Conservation (phyloP, 1,284 basidiomycete genomes). For the Trametes versicolor region DNA sequence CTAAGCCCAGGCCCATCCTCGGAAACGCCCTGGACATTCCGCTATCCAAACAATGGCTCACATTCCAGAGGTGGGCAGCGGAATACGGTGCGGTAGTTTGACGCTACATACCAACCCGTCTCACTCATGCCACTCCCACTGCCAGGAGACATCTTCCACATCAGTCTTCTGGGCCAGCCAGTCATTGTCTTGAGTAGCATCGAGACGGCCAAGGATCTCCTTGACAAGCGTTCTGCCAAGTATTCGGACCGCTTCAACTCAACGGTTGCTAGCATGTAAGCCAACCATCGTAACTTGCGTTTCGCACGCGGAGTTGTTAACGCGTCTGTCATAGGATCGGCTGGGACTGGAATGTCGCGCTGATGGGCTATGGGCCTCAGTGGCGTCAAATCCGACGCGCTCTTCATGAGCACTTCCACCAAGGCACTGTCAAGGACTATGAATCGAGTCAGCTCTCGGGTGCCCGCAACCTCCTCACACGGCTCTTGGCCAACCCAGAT, state of each 20-base stretch:
- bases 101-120: not conserved
- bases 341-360: constrained; percentile 33
- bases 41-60: constrained; percentile 23
- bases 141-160: constrained; percentile 26
- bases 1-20: constrained; percentile 21
- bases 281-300: not conserved
- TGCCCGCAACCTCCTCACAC: constrained; percentile 18
- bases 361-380: constrained; percentile 35
- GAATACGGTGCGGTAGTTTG: constrained; percentile 19
- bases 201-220: constrained; percentile 23
- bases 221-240: constrained; percentile 30
- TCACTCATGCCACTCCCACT: not conserved
- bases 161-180: constrained; percentile 24
- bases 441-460: constrained; percentile 20
- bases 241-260: constrained; percentile 44
- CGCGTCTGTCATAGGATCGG: constrained; percentile 23
- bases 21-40: constrained; percentile 31
- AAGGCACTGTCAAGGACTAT: constrained; percentile 22
- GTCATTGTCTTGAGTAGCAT: constrained; percentile 17
- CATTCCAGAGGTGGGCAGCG: constrained; percentile 22
- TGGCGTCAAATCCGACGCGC: constrained; percentile 35
- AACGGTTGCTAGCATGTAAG: constrained; percentile 23
- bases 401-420: constrained; percentile 35
- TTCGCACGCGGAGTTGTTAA: not conserved
- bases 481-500: constrained; percentile 21